A percentile compares a stretch with the other conserved stretches of the same genome.
Evolutionary conservation across 768 basidiomycete genomes (phyloP).

Genomic region (Pleurotus sapidus): DNA sequence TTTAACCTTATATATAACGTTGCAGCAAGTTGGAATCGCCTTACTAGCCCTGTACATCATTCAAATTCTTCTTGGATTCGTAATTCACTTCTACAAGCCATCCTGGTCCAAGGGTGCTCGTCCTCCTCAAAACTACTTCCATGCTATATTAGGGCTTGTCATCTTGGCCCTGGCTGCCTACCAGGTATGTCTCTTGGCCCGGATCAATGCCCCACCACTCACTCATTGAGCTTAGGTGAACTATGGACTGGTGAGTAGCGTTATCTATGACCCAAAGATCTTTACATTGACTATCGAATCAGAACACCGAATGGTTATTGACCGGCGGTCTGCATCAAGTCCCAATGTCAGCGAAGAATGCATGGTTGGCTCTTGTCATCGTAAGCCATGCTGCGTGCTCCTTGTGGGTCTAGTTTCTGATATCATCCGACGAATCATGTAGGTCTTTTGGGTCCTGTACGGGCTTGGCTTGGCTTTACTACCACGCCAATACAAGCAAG

Average conservation of each 20-base stretch:
- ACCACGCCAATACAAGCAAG: slow-evolving; percentile 44
- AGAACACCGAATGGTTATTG: slow-evolving; percentile 39
- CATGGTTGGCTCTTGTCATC: slow-evolving; percentile 44
- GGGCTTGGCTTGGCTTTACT: slow-evolving; percentile 37
- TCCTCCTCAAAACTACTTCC: slow-evolving; percentile 52
- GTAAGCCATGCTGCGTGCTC: slow-evolving; percentile 21
- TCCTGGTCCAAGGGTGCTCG: slow-evolving; percentile 34
- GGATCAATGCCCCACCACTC: background rate
- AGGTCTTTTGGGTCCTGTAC: slow-evolving; percentile 50
- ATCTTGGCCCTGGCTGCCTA: slow-evolving; percentile 54
- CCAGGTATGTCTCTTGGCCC: slow-evolving; percentile 30
- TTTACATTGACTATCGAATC: background rate
- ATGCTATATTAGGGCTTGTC: slow-evolving; percentile 49
- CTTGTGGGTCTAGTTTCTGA: background rate
- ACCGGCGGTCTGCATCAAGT: slow-evolving; percentile 33
- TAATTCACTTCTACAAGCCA: slow-evolving; percentile 55
- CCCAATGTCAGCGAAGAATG: slow-evolving; percentile 36
- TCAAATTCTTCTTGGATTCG: slow-evolving; percentile 44
- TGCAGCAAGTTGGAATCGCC: slow-evolving; percentile 46
- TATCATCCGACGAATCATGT: slow-evolving; percentile 3
- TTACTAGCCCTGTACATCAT: slow-evolving; percentile 52
- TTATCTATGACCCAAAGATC: background rate
- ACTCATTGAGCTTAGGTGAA: slow-evolving; percentile 33
- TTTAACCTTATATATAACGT: background rate
- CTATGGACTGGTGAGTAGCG: slow-evolving; percentile 32